These are phyloP conservation scores for Coffea canephora DNA, from an alignment of 257 asterid genomes.

Conservation along the genomic window DNA sequence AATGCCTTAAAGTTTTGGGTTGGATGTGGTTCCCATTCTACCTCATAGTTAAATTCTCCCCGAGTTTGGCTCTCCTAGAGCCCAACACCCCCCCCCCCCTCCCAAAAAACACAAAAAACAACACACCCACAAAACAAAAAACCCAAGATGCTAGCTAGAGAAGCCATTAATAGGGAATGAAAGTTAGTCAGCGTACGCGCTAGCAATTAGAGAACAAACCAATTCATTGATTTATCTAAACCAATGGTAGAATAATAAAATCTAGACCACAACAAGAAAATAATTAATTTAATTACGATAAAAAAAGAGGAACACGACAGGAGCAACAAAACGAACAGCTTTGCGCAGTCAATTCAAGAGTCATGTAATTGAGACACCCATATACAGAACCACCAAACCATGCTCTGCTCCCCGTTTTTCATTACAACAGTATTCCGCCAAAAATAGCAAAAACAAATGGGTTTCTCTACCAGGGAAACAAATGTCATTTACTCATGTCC, in stretches of 20 bases:
- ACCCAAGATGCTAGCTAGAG: neutral
- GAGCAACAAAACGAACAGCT: neutral
- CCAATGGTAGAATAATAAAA: neutral
- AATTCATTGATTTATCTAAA: neutral
- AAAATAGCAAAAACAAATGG: neutral
- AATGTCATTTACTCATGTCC: conserved; percentile 16
- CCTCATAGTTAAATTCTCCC: no score
- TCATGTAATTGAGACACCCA: neutral
- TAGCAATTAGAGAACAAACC: neutral
- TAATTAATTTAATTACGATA: neutral
- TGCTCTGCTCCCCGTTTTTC: neutral
- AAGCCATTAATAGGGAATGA: neutral
- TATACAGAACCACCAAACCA: neutral
- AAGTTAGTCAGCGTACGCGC: neutral
- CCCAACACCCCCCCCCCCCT: no score
- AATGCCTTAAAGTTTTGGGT: no score
- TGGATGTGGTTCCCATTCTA: no score
- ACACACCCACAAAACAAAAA: no score
- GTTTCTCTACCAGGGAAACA: neutral
- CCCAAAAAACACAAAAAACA: no score
- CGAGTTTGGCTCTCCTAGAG: no score
- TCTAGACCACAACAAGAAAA: neutral
- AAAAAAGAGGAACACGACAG: neutral
- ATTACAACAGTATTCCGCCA: conserved; percentile 5
- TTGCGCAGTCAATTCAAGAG: neutral